phyloP scores from a whole-genome alignment of 176 grass and related monocot species.

The Sorghum bicolor region Sorghum_bicolor_NCBIv3 NC_012873.2:66153001-66153500 shows the following conservation, averaged over 20 bases:
- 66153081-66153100: conserved; percentile 34
- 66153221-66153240: conserved; percentile 97
- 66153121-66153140: conserved; percentile 33
- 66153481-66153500: conserved; percentile 94
- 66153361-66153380: conserved; percentile 18
- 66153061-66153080: conserved; percentile 33
- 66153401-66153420: not conserved
- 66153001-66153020: too few relatives aligned
- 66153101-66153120: not conserved
- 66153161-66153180: not conserved
- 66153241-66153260: conserved; percentile 94
- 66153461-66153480: conserved; percentile 90
- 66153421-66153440: not conserved
- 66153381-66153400: not conserved
- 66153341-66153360: conserved; percentile 73
- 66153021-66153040: too few relatives aligned
- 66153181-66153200: not conserved
- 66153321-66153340: conserved; percentile 87
- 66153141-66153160: conserved; percentile 43
- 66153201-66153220: conserved; percentile 38
- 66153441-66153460: conserved; percentile 36
- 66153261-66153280: conserved; percentile 72
- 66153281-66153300: conserved; percentile 84
- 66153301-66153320: conserved; percentile 85
- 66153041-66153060: not conserved